Conservation (phyloP, 257 asterid genomes). For the Verbena officinalis region DNA sequence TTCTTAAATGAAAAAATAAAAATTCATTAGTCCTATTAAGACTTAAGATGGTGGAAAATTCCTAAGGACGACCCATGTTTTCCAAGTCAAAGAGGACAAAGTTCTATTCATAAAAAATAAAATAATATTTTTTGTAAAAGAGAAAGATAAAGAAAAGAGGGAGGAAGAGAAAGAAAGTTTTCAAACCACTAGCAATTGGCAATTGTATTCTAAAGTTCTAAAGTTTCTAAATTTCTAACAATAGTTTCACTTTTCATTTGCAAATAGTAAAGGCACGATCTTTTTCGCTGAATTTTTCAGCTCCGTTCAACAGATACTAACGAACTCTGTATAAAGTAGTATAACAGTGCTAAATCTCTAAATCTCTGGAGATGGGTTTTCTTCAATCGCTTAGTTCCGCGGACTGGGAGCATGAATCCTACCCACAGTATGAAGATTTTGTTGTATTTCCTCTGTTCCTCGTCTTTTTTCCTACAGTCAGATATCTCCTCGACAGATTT, state of each 20-base stretch:
- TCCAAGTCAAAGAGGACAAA: conserved; percentile 21
- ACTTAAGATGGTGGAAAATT: not conserved
- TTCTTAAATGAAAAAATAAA: too few species aligned
- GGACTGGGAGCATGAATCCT: conserved; percentile 82
- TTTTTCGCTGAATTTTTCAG: too few species aligned
- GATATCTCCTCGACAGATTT: conserved; percentile 87
- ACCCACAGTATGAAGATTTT: conserved; percentile 73
- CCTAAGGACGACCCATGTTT: conserved; percentile 1
- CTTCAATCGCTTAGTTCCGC: conserved; percentile 40
- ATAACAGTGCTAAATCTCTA: conserved; percentile 15
- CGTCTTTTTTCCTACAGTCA: conserved; percentile 62
- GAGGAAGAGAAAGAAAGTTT: too few species aligned
- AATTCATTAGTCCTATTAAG: not conserved
- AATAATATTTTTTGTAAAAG: too few species aligned
- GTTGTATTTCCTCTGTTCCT: conserved; percentile 67
- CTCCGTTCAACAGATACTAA: too few species aligned
- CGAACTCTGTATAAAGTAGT: not conserved
- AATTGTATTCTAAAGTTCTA: too few species aligned
- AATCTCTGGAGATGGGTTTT: conserved; percentile 68
- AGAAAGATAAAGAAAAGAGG: too few species aligned
- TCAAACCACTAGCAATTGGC: too few species aligned
- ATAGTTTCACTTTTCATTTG: not conserved
- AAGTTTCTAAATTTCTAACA: too few species aligned
- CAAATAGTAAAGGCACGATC: conserved; percentile 23
- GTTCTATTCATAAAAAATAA: not conserved